phyloP scores from a whole-genome alignment of 345 rosid species.

The Murraya koenigii region DNA sequence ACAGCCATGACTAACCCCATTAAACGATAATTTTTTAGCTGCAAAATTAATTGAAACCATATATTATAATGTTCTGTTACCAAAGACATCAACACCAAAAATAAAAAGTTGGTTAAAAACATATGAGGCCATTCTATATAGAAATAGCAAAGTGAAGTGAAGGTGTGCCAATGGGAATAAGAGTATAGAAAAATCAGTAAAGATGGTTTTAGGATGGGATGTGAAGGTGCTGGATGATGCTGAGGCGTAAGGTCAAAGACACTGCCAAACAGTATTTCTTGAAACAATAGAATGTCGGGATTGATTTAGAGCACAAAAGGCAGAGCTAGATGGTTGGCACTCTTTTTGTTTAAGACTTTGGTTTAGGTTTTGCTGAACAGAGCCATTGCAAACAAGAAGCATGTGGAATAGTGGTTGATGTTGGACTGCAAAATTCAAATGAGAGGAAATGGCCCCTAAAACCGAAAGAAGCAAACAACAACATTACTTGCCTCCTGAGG shows the following conservation, averaged over 20 bases:
- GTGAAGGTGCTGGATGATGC: neutral
- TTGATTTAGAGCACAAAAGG: neutral
- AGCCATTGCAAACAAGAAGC: neutral
- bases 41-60: constrained; percentile 20
- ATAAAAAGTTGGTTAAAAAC: neutral
- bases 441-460: neutral
- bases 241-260: neutral
- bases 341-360: neutral
- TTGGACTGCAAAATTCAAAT: neutral
- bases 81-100: neutral
- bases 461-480: neutral
- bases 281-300: neutral
- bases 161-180: neutral
- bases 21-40: constrained; percentile 67
- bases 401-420: neutral
- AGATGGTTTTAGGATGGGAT: neutral
- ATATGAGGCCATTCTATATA: neutral
- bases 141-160: neutral
- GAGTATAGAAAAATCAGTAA: neutral
- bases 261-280: neutral
- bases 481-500: constrained; percentile 57
- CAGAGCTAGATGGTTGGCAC: neutral
- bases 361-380: neutral
- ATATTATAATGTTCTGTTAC: neutral
- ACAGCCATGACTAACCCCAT: constrained; percentile 76